Conservation (phyloP, 805 yeast species). For the Ogataea angusta region DNA sequence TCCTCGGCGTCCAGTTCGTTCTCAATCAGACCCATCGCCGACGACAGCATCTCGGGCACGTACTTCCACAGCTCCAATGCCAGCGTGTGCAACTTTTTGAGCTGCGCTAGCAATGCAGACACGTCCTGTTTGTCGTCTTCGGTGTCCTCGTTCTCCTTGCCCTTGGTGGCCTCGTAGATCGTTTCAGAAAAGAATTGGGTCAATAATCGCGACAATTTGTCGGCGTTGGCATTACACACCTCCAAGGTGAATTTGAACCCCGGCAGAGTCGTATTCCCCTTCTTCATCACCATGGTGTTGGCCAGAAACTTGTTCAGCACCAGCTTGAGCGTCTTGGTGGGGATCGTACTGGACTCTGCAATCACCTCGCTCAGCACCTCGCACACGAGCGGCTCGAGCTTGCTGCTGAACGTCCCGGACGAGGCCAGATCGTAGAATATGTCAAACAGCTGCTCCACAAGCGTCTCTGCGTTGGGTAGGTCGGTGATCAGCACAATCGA, state of each 20-base stretch:
- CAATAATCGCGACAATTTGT: slow-evolving; percentile 69
- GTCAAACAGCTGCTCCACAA: slow-evolving; percentile 56
- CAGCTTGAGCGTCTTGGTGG: slow-evolving; percentile 56
- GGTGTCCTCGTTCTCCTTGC: slow-evolving; percentile 23
- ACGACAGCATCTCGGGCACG: slow-evolving; percentile 68
- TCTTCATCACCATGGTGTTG: slow-evolving; percentile 25
- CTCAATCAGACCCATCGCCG: slow-evolving; percentile 75
- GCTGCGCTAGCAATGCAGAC: slow-evolving; percentile 33
- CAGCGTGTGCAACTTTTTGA: slow-evolving; percentile 61
- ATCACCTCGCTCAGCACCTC: slow-evolving; percentile 75
- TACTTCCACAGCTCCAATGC: slow-evolving; percentile 70
- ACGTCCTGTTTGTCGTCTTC: slow-evolving; percentile 21
- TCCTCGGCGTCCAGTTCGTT: slow-evolving; percentile 77
- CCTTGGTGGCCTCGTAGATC: slow-evolving; percentile 47
- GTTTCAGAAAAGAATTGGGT: slow-evolving; percentile 80
- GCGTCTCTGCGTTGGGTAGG: slow-evolving; percentile 54
- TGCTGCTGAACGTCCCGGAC: slow-evolving; percentile 43
- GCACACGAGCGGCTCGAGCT: slow-evolving; percentile 58
- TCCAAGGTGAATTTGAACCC: slow-evolving; percentile 63
- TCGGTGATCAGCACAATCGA: slow-evolving; percentile 74
- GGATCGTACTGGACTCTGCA: slow-evolving; percentile 64
- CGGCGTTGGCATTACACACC: slow-evolving; percentile 67
- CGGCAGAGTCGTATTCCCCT: slow-evolving; percentile 40
- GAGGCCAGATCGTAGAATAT: slow-evolving; percentile 55
- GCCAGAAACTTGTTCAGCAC: slow-evolving; percentile 61